phyloP scores from a whole-genome alignment of 768 basidiomycete genomes.

The Tulasnella calospora region DNA sequence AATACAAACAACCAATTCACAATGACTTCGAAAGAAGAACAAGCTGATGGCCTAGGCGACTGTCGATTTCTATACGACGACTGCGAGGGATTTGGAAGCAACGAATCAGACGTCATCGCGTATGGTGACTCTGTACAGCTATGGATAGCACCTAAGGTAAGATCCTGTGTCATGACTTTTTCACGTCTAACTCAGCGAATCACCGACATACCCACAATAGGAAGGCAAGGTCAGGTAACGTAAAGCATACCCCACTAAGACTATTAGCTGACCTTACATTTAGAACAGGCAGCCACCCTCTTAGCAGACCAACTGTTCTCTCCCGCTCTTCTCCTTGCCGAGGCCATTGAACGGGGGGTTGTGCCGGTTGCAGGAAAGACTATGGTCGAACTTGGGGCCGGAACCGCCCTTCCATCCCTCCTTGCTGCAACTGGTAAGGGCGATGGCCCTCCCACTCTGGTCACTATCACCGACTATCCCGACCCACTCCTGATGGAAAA shows the following conservation, averaged over 20 bases:
- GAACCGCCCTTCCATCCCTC: slow-evolving; percentile 62
- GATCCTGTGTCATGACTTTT: neutral
- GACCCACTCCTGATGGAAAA: slow-evolving; percentile 57
- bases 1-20: neutral
- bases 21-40: neutral
- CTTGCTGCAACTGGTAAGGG: slow-evolving; percentile 41
- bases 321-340: slow-evolving; percentile 60
- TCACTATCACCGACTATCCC: slow-evolving; percentile 66
- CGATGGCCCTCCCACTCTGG: slow-evolving; percentile 41
- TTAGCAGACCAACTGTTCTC: slow-evolving; percentile 72
- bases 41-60: neutral
- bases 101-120: slow-evolving; percentile 5
- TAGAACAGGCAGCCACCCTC: slow-evolving; percentile 58
- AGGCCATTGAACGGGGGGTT: slow-evolving; percentile 55
- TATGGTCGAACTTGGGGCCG: slow-evolving; percentile 62
- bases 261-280: neutral
- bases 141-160: slow-evolving; percentile 23
- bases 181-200: neutral
- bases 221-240: slow-evolving; percentile 15
- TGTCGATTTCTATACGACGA: slow-evolving; percentile 14
- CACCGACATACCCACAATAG: neutral
- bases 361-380: slow-evolving; percentile 40
- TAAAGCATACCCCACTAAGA: neutral
- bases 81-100: neutral
- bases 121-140: slow-evolving; percentile 22